Evolutionary conservation across 345 rosid genomes (phyloP), one percentile per base, ranked within the genome.

Genomic region (Pugionium dolabratum): DNA sequence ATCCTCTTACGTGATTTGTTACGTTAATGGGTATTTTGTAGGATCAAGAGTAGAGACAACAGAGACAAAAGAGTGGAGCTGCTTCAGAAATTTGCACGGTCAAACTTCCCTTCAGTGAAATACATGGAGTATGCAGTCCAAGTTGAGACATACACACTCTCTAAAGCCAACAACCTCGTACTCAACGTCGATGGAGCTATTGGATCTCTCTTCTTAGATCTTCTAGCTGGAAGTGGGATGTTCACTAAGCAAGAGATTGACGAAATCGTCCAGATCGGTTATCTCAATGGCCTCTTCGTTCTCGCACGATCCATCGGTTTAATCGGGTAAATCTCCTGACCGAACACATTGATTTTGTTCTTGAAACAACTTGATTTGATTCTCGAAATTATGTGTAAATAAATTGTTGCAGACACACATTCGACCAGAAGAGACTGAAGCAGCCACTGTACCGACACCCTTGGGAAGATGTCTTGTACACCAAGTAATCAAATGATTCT

Each of bases 381-480:
- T 34, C 27, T 62, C 1, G 11, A 64, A 29, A 2, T 11, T 2
- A 36, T 36, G 57, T 41, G 9, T n/a, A 39, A 32, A 40, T 7
- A 48, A 36, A 45, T 54, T 36, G 63, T 35, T 44, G 65, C 72
- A 90, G 97, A 82, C 99, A 94, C 66, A 86, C 96, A 6, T 94
- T 94, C 6, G 97, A 94, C 71, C 96, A 90, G 80, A 90, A 90
- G 96, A 84, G 97, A 72, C 46, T 94, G 89, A 94, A 94, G 76
- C 96, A 90, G 75, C 97, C 99, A 45, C 83, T 90, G 26, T 94
- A 86, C 78, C 85, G 97, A 57, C 96, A 90, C 73, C 97, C 97
- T 10, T 90, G 97, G 99, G 99, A 90, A 75, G 99, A 94, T 74
- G 97, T 90, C 59, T 87, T 94, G 76, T 94, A 90, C 84, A 86